Base-by-base conservation (phyloP, 2,329 filamentous ascomycete species). In the Bimuria novae-zelandiae region DNA sequence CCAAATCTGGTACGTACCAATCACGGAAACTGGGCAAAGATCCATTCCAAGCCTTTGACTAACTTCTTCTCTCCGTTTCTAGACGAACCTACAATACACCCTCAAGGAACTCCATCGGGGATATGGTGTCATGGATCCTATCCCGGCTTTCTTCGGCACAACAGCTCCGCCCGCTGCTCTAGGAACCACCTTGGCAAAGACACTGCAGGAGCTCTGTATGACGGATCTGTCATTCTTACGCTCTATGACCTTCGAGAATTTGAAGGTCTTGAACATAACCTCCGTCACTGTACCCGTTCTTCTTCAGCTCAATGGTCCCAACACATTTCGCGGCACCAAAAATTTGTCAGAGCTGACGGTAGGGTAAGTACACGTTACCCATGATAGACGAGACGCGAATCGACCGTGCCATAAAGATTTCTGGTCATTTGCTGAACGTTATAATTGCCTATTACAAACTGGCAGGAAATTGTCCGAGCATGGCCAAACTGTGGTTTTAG, bases 231-330 rank as follows among this genome's bases (percentile, higher is more conserved):
- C 54, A 1, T 49, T 63, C 7, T 35, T 64, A 10, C 61, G 61
- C 27, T 54, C 52, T 10, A 53, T 62, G 7, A 23, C 55, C 1
- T 56, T 62, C 11, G 41, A 57, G 7, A 59, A 51, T 8, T 49
- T 67, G 17, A 62, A 49, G 11, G 49, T 47, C 22, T 32, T 65
- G 12, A 52, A 58, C 19, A 22, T 65, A 2, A 56, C 51, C 12
- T 55, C 54, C 14, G 36, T 65, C n/a, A 52, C 52, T 25, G 59
- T 60, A 7, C 54, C 52, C n/a, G 58, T 56, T 1, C 39, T 64
- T 1, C 42, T 64, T 12, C 56, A 56, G 11, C 40, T 67, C 14
- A 65, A 64, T n/a, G 63, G 64, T 8, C 63, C 55, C 12, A 56
- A 61, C 19, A 61, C 60, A 39, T 52, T 64, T 5, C 57, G 56